phyloP scores from a whole-genome alignment of 192 early-diverging fungal species.

The Coemansia sp. region DNA sequence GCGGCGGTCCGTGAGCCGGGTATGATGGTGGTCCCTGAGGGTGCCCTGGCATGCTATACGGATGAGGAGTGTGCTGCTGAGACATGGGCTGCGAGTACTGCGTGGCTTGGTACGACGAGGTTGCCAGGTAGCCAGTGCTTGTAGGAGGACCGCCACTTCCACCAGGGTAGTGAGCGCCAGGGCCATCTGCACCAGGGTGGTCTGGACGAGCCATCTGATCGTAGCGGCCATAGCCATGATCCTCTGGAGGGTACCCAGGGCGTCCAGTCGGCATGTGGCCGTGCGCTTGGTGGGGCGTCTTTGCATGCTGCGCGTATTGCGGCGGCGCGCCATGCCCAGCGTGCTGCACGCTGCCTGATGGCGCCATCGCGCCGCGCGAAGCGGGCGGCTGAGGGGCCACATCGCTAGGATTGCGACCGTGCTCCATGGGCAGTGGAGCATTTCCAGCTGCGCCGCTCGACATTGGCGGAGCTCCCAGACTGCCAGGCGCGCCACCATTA shows the following conservation, averaged over 20 bases:
- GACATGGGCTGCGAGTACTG: conserved; percentile 36
- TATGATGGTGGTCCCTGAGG: conserved; percentile 17
- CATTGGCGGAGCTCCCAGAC: conserved; percentile 46
- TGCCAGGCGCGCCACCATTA: conserved; percentile 34
- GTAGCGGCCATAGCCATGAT: conserved; percentile 30
- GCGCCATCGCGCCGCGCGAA: conserved; percentile 11
- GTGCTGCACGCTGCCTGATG: conserved; percentile 11
- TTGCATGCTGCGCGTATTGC: conserved; percentile 21
- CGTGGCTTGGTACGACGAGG: conserved; percentile 12
- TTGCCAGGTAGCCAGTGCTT: conserved; percentile 6
- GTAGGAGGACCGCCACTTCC: conserved; percentile 14
- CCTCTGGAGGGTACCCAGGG: conserved; percentile 33
- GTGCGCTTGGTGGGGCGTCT: conserved; percentile 7
- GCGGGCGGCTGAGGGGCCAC: background rate
- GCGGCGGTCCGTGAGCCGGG: conserved; percentile 12
- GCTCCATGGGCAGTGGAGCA: conserved; percentile 16
- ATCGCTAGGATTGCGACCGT: conserved; percentile 21
- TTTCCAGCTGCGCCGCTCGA: conserved; percentile 7
- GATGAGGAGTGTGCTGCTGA: conserved; percentile 21
- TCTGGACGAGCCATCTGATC: conserved; percentile 29
- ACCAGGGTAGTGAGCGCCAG: conserved; percentile 18
- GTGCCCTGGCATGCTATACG: conserved; percentile 25
- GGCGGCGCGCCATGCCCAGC: background rate
- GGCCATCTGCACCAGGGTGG: conserved; percentile 10
- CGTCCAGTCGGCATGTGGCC: conserved; percentile 15